These are phyloP conservation scores for Epithemia pelagica DNA, from an alignment of 108 stramenopile species.

Conservation along the genomic window DNA sequence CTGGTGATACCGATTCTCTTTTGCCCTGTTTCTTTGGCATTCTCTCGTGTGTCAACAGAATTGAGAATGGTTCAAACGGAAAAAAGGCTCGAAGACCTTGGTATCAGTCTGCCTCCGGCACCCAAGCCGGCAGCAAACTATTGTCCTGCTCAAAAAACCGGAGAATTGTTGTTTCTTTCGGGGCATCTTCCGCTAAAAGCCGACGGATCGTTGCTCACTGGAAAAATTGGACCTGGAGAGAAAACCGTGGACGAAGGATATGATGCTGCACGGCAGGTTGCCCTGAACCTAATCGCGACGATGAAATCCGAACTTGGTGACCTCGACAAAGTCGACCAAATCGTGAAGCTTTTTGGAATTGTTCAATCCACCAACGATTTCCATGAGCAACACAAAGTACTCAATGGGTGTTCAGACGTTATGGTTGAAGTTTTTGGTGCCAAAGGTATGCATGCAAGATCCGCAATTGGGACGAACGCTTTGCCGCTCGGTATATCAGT, in stretches of 20 bases:
- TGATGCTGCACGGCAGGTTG: slow-evolving; percentile 58
- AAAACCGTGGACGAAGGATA: slow-evolving; percentile 54
- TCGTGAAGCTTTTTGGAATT: slow-evolving; percentile 60
- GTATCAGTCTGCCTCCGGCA: slow-evolving; percentile 47
- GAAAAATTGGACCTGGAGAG: slow-evolving; percentile 43
- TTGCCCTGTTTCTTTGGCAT: no score
- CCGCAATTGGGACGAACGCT: slow-evolving; percentile 52
- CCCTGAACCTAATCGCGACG: slow-evolving; percentile 62
- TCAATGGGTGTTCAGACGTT: slow-evolving; percentile 59
- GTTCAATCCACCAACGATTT: slow-evolving; percentile 52
- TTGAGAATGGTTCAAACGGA: slow-evolving; percentile 38
- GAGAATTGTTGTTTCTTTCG: slow-evolving; percentile 50
- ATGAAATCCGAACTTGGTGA: slow-evolving; percentile 56
- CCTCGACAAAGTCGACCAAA: slow-evolving; percentile 53
- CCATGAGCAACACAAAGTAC: slow-evolving; percentile 51
- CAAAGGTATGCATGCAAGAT: slow-evolving; percentile 53
- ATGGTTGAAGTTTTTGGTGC: slow-evolving; percentile 46
- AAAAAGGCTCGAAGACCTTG: slow-evolving; percentile 35
- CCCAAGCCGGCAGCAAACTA: slow-evolving; percentile 64
- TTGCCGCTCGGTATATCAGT: slow-evolving; percentile 50
- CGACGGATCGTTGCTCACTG: slow-evolving; percentile 53
- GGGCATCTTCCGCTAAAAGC: slow-evolving; percentile 62
- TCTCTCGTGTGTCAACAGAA: not conserved
- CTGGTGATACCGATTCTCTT: no score
- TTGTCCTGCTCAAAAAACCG: slow-evolving; percentile 30